Evolutionary conservation across 169 alveolate genomes (phyloP).

Genomic region (Cytauxzoon felis): DNA sequence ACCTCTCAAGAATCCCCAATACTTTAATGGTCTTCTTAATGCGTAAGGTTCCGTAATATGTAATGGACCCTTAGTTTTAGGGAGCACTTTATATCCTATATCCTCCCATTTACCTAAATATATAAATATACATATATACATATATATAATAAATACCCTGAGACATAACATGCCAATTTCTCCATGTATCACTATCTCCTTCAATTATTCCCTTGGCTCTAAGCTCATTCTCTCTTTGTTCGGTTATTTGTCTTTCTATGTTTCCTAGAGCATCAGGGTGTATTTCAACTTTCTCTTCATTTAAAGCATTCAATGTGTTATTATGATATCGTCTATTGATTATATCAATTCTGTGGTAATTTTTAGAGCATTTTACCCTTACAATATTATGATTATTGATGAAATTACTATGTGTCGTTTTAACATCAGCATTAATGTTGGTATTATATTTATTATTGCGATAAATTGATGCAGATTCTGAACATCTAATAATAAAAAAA

Average conservation of each 20-base stretch:
- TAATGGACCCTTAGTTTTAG: conserved; percentile 47
- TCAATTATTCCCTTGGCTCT: conserved; percentile 66
- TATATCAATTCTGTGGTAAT: neutral
- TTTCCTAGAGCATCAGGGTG: conserved; percentile 41
- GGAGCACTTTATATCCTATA: conserved; percentile 35
- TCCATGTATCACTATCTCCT: conserved; percentile 71
- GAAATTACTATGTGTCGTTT: no score
- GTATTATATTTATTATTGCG: conserved; percentile 4
- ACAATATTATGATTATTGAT: neutral
- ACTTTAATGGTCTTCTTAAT: conserved; percentile 69
- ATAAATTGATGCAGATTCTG: neutral
- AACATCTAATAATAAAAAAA: neutral
- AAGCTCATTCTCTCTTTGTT: conserved; percentile 28
- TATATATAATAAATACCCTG: conserved; percentile 56
- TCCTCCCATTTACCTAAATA: conserved; percentile 59
- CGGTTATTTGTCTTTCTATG: conserved; percentile 30
- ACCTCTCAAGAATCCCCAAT: conserved; percentile 76
- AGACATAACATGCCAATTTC: conserved; percentile 70
- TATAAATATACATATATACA: neutral
- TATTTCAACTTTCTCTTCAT: conserved; percentile 53
- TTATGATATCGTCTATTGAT: neutral
- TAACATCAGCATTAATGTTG: no score
- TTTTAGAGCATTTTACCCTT: neutral
- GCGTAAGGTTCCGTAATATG: conserved; percentile 56
- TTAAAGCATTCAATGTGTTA: conserved; percentile 10